A percentile compares a stretch with the other conserved stretches of the same genome.
phyloP scores from a whole-genome alignment of 176 grass and related monocot genomes.

The Cenchrus americanus region DNA sequence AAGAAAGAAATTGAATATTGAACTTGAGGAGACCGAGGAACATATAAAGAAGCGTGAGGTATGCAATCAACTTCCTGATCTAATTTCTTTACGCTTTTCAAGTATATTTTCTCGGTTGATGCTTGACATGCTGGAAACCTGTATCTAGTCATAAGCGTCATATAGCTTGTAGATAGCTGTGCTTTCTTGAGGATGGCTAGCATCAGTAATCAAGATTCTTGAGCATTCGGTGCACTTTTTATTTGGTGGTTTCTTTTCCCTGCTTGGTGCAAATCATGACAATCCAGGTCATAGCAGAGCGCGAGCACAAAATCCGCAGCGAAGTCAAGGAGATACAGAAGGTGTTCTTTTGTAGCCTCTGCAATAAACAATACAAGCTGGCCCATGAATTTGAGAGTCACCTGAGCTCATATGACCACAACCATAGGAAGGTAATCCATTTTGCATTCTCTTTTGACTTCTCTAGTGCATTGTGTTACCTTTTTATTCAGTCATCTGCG shows the following conservation, averaged over 20 bases:
- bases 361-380: constrained; percentile 96
- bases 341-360: constrained; percentile 90
- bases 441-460: constrained; percentile 13
- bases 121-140: constrained; percentile 49
- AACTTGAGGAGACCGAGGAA: constrained; percentile 91
- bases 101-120: constrained; percentile 50
- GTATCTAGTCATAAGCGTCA: constrained; percentile 39
- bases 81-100: constrained; percentile 26
- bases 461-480: background rate
- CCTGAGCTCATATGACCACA: constrained; percentile 98
- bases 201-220: constrained; percentile 54
- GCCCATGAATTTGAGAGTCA: constrained; percentile 94
- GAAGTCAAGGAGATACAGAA: constrained; percentile 99
- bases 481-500: constrained; percentile 14
- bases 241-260: constrained; percentile 87
- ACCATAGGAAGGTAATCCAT: constrained; percentile 82
- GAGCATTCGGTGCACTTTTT: constrained; percentile 68
- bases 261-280: constrained; percentile 92
- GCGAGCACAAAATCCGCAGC: constrained; percentile 88
- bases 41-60: constrained; percentile 96
- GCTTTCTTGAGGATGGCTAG: constrained; percentile 41
- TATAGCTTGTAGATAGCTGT: constrained; percentile 20
- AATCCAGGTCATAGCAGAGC: constrained; percentile 99
- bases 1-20: constrained; percentile 85
- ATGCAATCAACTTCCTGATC: constrained; percentile 28